Percentiles rank a stretch among this genome's conserved stretches.
Evolutionary conservation across 345 rosid species (phyloP).

Genomic region (Camelina hispida): DNA sequence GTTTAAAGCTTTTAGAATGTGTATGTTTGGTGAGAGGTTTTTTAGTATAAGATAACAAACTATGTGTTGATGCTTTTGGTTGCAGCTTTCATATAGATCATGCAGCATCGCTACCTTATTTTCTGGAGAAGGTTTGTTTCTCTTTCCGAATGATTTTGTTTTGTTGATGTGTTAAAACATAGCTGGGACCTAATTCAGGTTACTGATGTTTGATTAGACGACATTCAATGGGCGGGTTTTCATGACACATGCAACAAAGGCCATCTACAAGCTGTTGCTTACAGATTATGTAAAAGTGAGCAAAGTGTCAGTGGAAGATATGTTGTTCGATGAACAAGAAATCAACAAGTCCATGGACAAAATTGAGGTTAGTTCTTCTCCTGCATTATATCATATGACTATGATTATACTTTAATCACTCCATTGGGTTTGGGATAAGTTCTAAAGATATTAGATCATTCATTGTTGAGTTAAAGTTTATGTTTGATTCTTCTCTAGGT

Average conservation of each 20-base stretch:
- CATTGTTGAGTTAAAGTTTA: constrained; percentile 1
- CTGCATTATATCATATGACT: neutral
- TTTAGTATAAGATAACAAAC: constrained; percentile 13
- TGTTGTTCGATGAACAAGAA: constrained; percentile 92
- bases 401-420: neutral
- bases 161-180: neutral
- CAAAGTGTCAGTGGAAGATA: constrained; percentile 96
- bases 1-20: neutral
- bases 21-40: constrained; percentile 1
- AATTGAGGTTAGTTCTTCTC: constrained; percentile 65
- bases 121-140: constrained; percentile 82
- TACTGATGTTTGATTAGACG: constrained; percentile 55
- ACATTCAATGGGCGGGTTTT: constrained; percentile 89
- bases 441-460: neutral
- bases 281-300: constrained; percentile 97
- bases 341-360: constrained; percentile 89
- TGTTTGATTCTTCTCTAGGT: constrained; percentile 34
- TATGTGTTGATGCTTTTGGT: constrained; percentile 4
- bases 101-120: constrained; percentile 95
- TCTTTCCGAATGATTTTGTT: neutral
- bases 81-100: constrained; percentile 99
- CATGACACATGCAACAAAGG: constrained; percentile 99
- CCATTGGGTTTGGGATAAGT: neutral
- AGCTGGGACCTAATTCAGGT: constrained; percentile 14
- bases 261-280: constrained; percentile 81